These are phyloP conservation scores for Priceomyces carsonii DNA, from an alignment of 805 yeast genomes.

Conservation along the genomic window DNA sequence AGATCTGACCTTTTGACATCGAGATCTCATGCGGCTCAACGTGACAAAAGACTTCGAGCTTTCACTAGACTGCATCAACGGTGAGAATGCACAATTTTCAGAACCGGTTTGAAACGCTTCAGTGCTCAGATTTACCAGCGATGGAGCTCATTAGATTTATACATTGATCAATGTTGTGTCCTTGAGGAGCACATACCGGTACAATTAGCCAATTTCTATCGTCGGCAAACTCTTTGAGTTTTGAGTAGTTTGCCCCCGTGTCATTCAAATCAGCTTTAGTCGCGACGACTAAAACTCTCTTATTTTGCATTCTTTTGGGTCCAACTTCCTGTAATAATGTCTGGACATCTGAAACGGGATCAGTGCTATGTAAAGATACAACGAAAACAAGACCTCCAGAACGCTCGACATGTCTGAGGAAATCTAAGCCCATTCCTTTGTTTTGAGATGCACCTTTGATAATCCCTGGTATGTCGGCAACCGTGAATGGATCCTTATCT, in stretches of 20 bases:
- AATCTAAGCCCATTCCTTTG: slow-evolving; percentile 92
- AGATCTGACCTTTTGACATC: too few relatives aligned
- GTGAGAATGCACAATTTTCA: too few relatives aligned
- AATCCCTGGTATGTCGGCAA: slow-evolving; percentile 97
- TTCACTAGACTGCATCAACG: too few relatives aligned
- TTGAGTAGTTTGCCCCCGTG: slow-evolving; percentile 47
- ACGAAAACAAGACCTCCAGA: slow-evolving; percentile 90
- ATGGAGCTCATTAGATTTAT: slow-evolving; percentile 71
- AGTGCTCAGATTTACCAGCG: slow-evolving; percentile 41
- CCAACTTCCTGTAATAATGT: slow-evolving; percentile 74
- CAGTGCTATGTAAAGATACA: slow-evolving; percentile 64
- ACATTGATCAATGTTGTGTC: slow-evolving; percentile 71
- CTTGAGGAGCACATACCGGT: slow-evolving; percentile 80
- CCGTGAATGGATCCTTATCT: slow-evolving; percentile 74
- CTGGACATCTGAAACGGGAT: slow-evolving; percentile 68
- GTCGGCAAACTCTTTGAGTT: slow-evolving; percentile 46
- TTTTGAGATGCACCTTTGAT: slow-evolving; percentile 83
- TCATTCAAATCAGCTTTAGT: slow-evolving; percentile 87
- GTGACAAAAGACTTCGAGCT: too few relatives aligned
- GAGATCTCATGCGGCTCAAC: too few relatives aligned
- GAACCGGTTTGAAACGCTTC: too few relatives aligned
- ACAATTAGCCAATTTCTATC: slow-evolving; percentile 62
- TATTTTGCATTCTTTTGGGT: slow-evolving; percentile 53
- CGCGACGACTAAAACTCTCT: slow-evolving; percentile 74
- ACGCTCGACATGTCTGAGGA: slow-evolving; percentile 88